Conservation (phyloP, 1,284 basidiomycete species). For the Pseudozyma thailandica region DNA sequence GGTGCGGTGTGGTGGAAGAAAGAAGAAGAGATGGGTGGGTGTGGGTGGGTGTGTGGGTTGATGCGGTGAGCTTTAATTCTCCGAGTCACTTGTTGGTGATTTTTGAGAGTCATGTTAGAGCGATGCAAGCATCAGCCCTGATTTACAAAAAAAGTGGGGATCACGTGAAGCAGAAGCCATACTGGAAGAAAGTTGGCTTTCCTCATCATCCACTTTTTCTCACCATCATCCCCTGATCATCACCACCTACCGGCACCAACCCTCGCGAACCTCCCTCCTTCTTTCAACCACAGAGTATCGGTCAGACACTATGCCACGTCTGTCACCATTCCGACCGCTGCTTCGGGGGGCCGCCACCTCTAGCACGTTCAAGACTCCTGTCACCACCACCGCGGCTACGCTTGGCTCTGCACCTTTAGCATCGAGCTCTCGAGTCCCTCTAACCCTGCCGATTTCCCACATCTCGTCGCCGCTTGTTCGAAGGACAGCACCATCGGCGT, state of each 20-base stretch:
- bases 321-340: slow-evolving; percentile 25
- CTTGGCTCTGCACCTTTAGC: slow-evolving; percentile 5
- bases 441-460: background rate
- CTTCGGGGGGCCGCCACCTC: slow-evolving; percentile 1
- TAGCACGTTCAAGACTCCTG: background rate
- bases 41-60: no score
- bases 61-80: no score
- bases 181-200: no score
- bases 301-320: slow-evolving; percentile 45
- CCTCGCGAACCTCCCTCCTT: no score
- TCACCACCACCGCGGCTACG: background rate
- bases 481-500: background rate
- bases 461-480: background rate
- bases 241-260: background rate
- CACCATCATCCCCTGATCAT: background rate
- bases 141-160: no score
- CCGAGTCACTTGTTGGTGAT: no score
- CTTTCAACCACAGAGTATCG: background rate
- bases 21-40: background rate
- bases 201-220: no score
- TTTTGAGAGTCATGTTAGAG: no score
- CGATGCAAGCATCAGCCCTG: no score
- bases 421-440: slow-evolving; percentile 5
- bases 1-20: background rate
- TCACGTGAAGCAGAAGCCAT: no score